These are phyloP conservation scores for Prosopis cineraria DNA, from an alignment of 306 rosid genomes.

Conservation along the genomic window DNA sequence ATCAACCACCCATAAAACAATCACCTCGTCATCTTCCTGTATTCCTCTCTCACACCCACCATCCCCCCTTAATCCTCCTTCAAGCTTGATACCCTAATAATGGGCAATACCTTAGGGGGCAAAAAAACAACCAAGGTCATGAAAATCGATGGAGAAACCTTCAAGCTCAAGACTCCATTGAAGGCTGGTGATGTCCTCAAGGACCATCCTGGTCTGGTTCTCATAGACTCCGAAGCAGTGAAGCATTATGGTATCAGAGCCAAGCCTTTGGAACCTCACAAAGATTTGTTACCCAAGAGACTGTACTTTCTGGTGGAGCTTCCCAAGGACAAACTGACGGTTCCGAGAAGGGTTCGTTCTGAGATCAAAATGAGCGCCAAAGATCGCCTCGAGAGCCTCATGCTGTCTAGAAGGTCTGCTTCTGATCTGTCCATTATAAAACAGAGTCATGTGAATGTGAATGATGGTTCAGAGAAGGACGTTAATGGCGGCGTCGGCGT, in stretches of 20 bases:
- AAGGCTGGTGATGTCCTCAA: constrained; percentile 56
- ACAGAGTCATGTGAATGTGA: constrained; percentile 30
- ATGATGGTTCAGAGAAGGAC: neutral
- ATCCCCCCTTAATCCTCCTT: neutral
- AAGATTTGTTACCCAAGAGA: constrained; percentile 52
- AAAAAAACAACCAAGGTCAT: constrained; percentile 76
- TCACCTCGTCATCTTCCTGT: neutral
- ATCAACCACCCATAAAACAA: constrained; percentile 40
- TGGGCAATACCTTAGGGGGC: constrained; percentile 81
- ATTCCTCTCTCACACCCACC: constrained; percentile 44
- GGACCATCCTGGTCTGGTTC: constrained; percentile 67
- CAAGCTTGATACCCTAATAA: constrained; percentile 17
- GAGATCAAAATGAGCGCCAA: constrained; percentile 89
- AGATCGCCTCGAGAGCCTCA: constrained; percentile 76
- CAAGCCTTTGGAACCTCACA: constrained; percentile 57
- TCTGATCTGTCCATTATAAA: constrained; percentile 75
- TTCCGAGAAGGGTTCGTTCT: constrained; percentile 71
- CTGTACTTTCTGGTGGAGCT: constrained; percentile 83
- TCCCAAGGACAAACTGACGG: constrained; percentile 43
- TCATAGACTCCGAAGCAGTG: constrained; percentile 78
- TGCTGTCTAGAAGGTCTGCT: constrained; percentile 64
- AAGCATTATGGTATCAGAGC: constrained; percentile 84
- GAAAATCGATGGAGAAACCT: constrained; percentile 80
- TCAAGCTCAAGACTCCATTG: constrained; percentile 67
- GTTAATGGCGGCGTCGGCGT: constrained; percentile 33